Base-by-base conservation (phyloP, 371 early-diverging fungal species). In the Mortierella sp. region DNA sequence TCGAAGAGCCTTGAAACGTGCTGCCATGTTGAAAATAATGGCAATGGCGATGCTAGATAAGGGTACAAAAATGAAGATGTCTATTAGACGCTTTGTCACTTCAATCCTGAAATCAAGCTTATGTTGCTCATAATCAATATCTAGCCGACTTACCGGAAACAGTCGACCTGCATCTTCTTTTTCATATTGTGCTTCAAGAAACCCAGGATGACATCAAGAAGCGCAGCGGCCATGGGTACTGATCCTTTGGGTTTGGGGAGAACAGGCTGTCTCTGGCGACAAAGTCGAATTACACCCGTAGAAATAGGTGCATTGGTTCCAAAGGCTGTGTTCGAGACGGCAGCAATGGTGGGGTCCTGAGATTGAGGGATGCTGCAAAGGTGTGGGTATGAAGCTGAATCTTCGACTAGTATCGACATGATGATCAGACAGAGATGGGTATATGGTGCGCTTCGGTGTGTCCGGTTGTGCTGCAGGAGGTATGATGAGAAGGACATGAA, bases 151-250 rank as follows among this genome's bases (percentile, higher is more conserved):
- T 88, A 92, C 92, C 84, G 90, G 73, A 90, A 91, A 11, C 88
- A 88, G n/a, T 85, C 82, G 34, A 92, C 57, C 68, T 90, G 90
- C 50, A 92, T 80, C 60, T 90, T 92, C 72, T 92, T 92, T 28
- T 89, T 87, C 80, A 91, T 88, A 65, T 91, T 91, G 79, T 91
- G 91, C 65, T 90, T 90, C n/a, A 91, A 68, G 70, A 90, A 91
- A n/a, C 89, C 80, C 0, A 91, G 71, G 31, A 90, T 74, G 16
- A 85, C 88, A 75, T 92, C 92, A 54, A 92, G 57, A 14, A 89
- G 52, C 2, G 80, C 83, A 50, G 89, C 89, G 16, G 89, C 90
- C 26, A 91, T 57, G 0, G 91, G 88, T 24, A 90, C 77, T 9
- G 88, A 80, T n/a, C 84, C 86, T 38, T 90, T 90, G 8, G 83